These are phyloP conservation scores for Aspergillus calidoustus DNA, from an alignment of 2,329 filamentous ascomycete genomes.

Conservation along the genomic window DNA sequence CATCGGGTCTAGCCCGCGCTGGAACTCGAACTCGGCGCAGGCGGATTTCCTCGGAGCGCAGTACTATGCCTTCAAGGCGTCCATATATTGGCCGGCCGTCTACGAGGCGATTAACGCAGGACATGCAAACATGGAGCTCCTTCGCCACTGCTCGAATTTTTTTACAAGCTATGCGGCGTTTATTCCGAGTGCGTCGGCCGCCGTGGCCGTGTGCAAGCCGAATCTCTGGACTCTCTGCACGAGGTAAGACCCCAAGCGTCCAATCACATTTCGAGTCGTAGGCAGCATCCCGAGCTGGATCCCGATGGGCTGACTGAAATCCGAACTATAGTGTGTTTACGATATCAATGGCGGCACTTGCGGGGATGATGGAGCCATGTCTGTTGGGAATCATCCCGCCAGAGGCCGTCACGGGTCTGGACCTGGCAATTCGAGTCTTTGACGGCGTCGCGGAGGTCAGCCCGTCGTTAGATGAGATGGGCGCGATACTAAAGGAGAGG, in stretches of 20 bases:
- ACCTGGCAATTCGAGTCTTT: background rate
- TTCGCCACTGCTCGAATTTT: background rate
- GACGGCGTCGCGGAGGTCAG: background rate
- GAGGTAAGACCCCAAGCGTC: background rate
- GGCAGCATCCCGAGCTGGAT: too few species aligned
- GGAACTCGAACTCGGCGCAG: background rate
- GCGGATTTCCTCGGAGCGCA: conserved; percentile 5
- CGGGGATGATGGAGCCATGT: background rate
- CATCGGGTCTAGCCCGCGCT: background rate
- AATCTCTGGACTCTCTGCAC: conserved; percentile 11
- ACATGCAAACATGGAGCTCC: background rate
- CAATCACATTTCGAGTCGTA: too few species aligned
- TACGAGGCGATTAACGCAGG: background rate
- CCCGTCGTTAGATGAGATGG: background rate
- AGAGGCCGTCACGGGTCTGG: background rate
- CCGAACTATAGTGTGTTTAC: background rate
- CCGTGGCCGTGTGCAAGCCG: background rate
- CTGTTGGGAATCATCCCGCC: background rate
- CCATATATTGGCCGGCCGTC: conserved; percentile 10
- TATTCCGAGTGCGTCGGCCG: background rate
- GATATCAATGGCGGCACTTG: background rate
- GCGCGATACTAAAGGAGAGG: background rate
- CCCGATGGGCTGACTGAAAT: background rate
- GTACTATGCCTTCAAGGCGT: conserved; percentile 8
- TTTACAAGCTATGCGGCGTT: background rate